Base-by-base conservation (phyloP, 768 basidiomycete species). In the Royoungia palumana region DNA sequence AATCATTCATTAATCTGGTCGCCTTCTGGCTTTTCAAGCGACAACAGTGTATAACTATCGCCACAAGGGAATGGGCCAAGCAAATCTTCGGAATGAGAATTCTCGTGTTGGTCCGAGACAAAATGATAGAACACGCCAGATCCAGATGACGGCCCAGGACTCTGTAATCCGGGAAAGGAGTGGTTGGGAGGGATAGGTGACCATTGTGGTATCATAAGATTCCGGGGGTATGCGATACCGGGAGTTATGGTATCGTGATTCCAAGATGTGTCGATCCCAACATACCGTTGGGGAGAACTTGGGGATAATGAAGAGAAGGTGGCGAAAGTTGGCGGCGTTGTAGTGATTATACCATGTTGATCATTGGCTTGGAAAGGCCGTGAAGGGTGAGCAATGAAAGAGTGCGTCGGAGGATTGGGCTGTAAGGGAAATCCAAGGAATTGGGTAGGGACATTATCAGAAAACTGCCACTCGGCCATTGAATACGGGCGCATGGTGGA, bases 401-500 rank as follows among this genome's bases (percentile, higher is more conserved):
- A 24, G 16, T 44, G 40, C 5, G 47, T 41, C n/a, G 21, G 41
- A 2, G 35, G 17, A 14, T 34, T 25, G 16, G 35, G 22, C 10
- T 55, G 49, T 27, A 37, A 32, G 6, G 41, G 28, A 17, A 49
- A 36, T 13, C 37, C 28, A 12, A 35, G 22, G 6, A 42, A 44
- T 5, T 52, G 60, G 16, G 19, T 12, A 16, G 40, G 20, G 35
- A 43, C 17, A 10, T n/a, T n/a, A n/a, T 19, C n/a, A 46, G 46
- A 2, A 35, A 46, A 44, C 16, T 55, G 53, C 53, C 47, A 46
- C n/a, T 50, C 46, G 19, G 44, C 41, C 24, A 40, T 43, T 6
- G 37, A 38, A 30, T 41, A 37, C 2, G 43, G n/a, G 16, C 47
- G 19, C 3, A 39, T 20, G 42, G 41, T 20, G 30, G 38, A 16